A percentile compares a stretch with the other conserved stretches of the same genome.
Evolutionary conservation across 306 rosid species (phyloP).

Genomic region (Lotus japonicus): DNA sequence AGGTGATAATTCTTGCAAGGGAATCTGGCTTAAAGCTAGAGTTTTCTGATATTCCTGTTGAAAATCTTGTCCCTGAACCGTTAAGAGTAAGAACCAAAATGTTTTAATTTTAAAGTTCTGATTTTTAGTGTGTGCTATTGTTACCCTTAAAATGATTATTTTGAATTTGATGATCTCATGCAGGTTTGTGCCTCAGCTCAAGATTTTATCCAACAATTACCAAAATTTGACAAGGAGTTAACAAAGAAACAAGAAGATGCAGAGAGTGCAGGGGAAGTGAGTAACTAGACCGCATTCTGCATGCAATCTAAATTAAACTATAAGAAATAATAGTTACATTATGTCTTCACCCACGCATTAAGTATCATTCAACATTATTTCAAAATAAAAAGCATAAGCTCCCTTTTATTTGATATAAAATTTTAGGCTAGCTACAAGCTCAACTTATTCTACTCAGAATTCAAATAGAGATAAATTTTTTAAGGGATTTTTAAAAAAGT

Average conservation of each 20-base stretch:
- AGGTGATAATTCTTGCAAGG: constrained; percentile 98
- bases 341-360: constrained; percentile 5
- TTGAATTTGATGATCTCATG: constrained; percentile 12
- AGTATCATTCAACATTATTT: neutral
- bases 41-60: constrained; percentile 78
- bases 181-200: constrained; percentile 76
- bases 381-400: no score
- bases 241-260: constrained; percentile 60
- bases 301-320: neutral
- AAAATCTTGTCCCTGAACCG: constrained; percentile 90
- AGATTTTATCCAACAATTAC: constrained; percentile 81
- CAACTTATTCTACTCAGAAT: no score
- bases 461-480: no score
- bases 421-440: neutral
- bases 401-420: neutral
- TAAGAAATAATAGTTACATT: constrained; percentile 2
- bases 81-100: constrained; percentile 48
- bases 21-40: constrained; percentile 92
- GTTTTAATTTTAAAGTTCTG: neutral
- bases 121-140: constrained; percentile 1
- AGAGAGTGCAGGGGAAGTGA: constrained; percentile 85
- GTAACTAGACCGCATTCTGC: constrained; percentile 27
- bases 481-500: no score
- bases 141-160: constrained; percentile 8
- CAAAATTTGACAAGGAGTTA: constrained; percentile 58